Evolutionary conservation across 2,329 filamentous ascomycete species (phyloP).

Genomic region (Colletotrichum euphorbiae): DNA sequence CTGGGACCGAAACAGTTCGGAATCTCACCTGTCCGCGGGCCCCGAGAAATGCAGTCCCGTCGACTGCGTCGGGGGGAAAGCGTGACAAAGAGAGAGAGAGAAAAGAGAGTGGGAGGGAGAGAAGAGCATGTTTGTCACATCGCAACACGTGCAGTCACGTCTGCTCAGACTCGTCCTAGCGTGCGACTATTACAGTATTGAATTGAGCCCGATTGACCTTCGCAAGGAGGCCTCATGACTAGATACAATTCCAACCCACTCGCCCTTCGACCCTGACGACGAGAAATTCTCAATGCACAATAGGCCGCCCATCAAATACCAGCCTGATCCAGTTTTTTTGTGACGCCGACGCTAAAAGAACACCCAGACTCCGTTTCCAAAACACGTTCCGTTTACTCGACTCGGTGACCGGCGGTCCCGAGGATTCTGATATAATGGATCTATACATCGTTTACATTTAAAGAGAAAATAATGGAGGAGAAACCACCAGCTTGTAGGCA

Average conservation of each 20-base stretch:
- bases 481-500: background rate
- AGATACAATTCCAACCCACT: slow-evolving; percentile 10
- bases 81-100: no score
- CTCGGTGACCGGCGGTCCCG: background rate
- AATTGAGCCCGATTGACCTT: slow-evolving; percentile 7
- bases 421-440: background rate
- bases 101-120: no score
- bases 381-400: background rate
- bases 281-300: background rate
- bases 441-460: slow-evolving; percentile 33
- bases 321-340: slow-evolving; percentile 33
- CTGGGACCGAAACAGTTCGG: no score
- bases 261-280: background rate
- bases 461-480: background rate
- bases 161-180: no score
- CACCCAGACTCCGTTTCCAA: slow-evolving; percentile 30
- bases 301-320: slow-evolving; percentile 23
- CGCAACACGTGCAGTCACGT: no score
- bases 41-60: no score
- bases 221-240: slow-evolving; percentile 11
- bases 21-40: no score
- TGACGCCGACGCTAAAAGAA: slow-evolving; percentile 38
- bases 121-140: no score
- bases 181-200: slow-evolving; percentile 14
- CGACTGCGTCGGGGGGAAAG: no score